phyloP scores from a whole-genome alignment of 495 filamentous ascomycete species.

The Pyronema domesticum region DNA sequence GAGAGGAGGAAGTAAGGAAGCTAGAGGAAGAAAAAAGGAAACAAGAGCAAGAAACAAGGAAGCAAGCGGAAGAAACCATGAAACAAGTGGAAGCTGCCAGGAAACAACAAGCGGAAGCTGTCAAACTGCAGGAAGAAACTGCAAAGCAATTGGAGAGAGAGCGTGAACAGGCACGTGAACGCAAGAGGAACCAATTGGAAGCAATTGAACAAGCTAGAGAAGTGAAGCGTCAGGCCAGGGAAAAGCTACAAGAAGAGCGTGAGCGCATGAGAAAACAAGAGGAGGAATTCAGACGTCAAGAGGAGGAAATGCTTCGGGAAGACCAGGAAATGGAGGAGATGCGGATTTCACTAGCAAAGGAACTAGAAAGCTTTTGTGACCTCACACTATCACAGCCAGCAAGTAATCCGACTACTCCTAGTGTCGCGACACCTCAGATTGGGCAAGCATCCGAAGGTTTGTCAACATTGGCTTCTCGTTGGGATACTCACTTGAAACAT shows the following conservation, averaged over 20 bases:
- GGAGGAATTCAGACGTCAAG: conserved; percentile 16
- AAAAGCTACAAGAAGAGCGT: conserved; percentile 33
- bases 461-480: conserved; percentile 9
- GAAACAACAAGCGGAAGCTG: background rate
- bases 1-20: conserved; percentile 10
- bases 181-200: conserved; percentile 30
- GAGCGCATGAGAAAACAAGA: conserved; percentile 15
- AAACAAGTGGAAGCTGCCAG: too few relatives aligned
- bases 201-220: conserved; percentile 27
- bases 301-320: conserved; percentile 17
- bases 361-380: conserved; percentile 12
- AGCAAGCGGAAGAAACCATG: conserved; percentile 10
- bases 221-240: conserved; percentile 33
- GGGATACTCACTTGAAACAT: background rate
- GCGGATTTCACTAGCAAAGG: conserved; percentile 14
- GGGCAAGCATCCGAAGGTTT: background rate
- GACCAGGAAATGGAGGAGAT: conserved; percentile 16
- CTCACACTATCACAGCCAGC: too few relatives aligned
- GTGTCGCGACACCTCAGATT: too few relatives aligned
- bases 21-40: background rate
- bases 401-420: too few relatives aligned
- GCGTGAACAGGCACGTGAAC: conserved; percentile 43
- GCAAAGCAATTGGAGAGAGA: conserved; percentile 28
- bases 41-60: conserved; percentile 2
- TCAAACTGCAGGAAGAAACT: conserved; percentile 4